Conservation (phyloP, 805 yeast species). For the Wickerhamomyces tratensis region DNA sequence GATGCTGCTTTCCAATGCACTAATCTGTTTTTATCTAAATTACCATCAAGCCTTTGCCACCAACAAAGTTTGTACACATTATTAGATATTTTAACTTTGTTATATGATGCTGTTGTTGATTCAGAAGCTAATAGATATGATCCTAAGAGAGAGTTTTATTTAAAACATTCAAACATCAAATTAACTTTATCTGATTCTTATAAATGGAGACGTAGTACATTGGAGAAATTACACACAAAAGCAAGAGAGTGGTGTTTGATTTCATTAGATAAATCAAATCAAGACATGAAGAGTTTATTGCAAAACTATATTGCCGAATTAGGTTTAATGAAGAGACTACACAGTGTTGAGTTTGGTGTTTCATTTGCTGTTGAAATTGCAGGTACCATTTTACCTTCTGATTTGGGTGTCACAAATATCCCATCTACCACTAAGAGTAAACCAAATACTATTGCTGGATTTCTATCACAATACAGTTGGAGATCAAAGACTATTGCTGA, state of each 20-base stretch:
- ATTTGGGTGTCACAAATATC: constrained; percentile 51
- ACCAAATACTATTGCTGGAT: constrained; percentile 57
- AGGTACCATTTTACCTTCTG: constrained; percentile 56
- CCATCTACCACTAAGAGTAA: constrained; percentile 24
- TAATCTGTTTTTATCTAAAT: constrained; percentile 47
- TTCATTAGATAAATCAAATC: constrained; percentile 48
- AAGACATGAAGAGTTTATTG: constrained; percentile 70
- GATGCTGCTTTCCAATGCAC: constrained; percentile 73
- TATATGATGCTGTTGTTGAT: constrained; percentile 75
- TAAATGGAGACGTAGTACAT: constrained; percentile 63
- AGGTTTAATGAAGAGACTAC: constrained; percentile 24
- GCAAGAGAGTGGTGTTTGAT: constrained; percentile 61
- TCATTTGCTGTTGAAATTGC: constrained; percentile 90
- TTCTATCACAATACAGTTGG: constrained; percentile 74
- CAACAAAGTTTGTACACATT: constrained; percentile 64
- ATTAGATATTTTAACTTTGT: constrained; percentile 67
- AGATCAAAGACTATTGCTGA: constrained; percentile 33
- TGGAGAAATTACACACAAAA: constrained; percentile 44
- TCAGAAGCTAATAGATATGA: constrained; percentile 79
- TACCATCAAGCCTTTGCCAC: constrained; percentile 78
- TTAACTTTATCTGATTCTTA: constrained; percentile 62
- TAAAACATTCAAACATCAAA: constrained; percentile 31
- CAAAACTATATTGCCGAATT: constrained; percentile 61
- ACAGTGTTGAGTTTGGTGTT: constrained; percentile 63
- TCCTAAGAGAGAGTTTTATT: constrained; percentile 60